A percentile compares a stretch with the other conserved stretches of the same genome.
Evolutionary conservation across 2,329 filamentous ascomycete species (phyloP).

Genomic region (Westerdykella ornata): DNA sequence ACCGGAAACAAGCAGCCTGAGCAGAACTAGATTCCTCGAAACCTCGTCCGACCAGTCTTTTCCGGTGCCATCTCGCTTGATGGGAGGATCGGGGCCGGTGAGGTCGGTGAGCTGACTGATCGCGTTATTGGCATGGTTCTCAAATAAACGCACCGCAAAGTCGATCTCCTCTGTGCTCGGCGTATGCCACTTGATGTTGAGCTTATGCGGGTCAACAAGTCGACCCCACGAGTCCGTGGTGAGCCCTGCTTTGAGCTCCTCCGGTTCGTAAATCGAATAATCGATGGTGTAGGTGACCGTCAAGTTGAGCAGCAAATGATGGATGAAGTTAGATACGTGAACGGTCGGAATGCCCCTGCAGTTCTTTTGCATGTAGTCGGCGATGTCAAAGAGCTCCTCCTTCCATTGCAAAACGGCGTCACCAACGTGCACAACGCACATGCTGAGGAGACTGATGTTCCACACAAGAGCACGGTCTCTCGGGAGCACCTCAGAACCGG

Average conservation of each 20-base stretch:
- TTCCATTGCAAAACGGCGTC: slow-evolving; percentile 83
- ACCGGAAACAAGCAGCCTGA: slow-evolving; percentile 84
- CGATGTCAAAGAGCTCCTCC: slow-evolving; percentile 81
- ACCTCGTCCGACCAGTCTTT: slow-evolving; percentile 99
- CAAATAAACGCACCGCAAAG: slow-evolving; percentile 85
- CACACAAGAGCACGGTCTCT: slow-evolving; percentile 89
- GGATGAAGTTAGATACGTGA: slow-evolving; percentile 94
- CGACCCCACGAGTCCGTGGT: slow-evolving; percentile 79
- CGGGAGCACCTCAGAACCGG: slow-evolving; percentile 85
- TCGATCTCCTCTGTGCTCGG: slow-evolving; percentile 72
- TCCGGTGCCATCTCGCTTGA: slow-evolving; percentile 88
- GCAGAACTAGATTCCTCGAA: slow-evolving; percentile 76
- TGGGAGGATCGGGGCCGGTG: slow-evolving; percentile 71
- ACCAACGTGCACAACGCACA: slow-evolving; percentile 96
- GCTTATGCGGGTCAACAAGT: slow-evolving; percentile 62
- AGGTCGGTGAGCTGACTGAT: slow-evolving; percentile 67
- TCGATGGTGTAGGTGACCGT: slow-evolving; percentile 93
- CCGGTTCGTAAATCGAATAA: slow-evolving; percentile 78
- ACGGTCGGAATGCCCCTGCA: slow-evolving; percentile 91
- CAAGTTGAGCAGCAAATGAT: slow-evolving; percentile 88
- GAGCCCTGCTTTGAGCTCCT: slow-evolving; percentile 62
- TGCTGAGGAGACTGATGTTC: slow-evolving; percentile 94
- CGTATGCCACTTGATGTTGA: slow-evolving; percentile 88
- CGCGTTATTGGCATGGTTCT: slow-evolving; percentile 72
- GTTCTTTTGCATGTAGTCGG: slow-evolving; percentile 91